Percentiles rank a stretch among this genome's conserved stretches.
These are phyloP conservation scores for Amanita subjunquillea DNA, from an alignment of 768 basidiomycete genomes.

Conservation along the genomic window DNA sequence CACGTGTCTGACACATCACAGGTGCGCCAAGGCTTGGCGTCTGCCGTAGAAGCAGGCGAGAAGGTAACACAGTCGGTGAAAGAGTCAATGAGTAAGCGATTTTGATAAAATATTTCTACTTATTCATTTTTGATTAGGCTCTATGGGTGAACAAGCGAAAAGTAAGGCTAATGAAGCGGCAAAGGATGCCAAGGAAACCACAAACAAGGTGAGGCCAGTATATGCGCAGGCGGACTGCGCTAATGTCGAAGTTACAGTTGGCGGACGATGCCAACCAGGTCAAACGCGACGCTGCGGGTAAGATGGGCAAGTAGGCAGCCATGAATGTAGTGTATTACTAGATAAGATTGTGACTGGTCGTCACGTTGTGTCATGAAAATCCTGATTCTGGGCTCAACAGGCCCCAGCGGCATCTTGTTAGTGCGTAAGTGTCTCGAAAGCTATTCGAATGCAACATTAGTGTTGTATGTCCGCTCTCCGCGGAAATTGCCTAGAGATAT, in stretches of 20 bases:
- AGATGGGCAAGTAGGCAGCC: background rate
- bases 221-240: background rate
- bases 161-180: conserved; percentile 27
- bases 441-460: conserved; percentile 28
- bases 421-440: conserved; percentile 42
- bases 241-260: background rate
- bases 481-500: conserved; percentile 49
- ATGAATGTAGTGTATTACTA: too few species aligned
- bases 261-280: background rate
- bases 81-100: conserved; percentile 26
- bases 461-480: conserved; percentile 57
- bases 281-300: background rate
- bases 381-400: conserved; percentile 65
- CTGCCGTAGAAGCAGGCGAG: conserved; percentile 37
- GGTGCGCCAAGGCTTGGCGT: conserved; percentile 35
- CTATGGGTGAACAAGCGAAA: conserved; percentile 23
- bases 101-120: background rate
- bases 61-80: conserved; percentile 29
- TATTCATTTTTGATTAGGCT: conserved; percentile 16
- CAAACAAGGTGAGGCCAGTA: background rate
- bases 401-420: conserved; percentile 46
- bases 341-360: too few species aligned
- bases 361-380: conserved; percentile 13
- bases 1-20: conserved; percentile 8
- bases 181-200: conserved; percentile 18